These are phyloP conservation scores for Nannizziopsis arthrosporioides DNA, from an alignment of 2,329 filamentous ascomycete genomes.

Conservation along the genomic window DNA sequence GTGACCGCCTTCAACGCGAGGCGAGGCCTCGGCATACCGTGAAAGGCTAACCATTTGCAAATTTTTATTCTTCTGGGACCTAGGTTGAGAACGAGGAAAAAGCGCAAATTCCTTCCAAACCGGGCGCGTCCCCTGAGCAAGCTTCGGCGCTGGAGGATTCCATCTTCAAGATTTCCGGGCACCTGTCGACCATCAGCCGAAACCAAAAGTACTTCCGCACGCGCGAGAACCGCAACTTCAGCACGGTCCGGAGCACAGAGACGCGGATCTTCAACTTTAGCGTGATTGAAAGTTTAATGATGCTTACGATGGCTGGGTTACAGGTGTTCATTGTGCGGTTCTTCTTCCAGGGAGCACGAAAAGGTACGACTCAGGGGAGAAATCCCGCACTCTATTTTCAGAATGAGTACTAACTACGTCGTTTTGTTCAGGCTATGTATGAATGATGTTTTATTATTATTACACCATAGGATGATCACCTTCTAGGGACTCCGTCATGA, in stretches of 20 bases:
- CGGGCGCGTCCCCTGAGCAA: constrained; percentile 79
- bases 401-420: constrained; percentile 5
- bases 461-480: not conserved
- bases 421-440: constrained; percentile 11
- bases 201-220: constrained; percentile 99
- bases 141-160: constrained; percentile 82
- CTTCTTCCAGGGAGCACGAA: constrained; percentile 87
- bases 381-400: not conserved
- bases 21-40: not conserved
- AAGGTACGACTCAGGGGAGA: constrained; percentile 38
- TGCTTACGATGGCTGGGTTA: constrained; percentile 86
- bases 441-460: not conserved
- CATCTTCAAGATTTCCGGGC: constrained; percentile 85
- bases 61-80: constrained; percentile 1
- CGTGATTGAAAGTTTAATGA: constrained; percentile 80
- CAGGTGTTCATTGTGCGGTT: constrained; percentile 97
- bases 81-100: constrained; percentile 85
- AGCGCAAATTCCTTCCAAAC: constrained; percentile 73
- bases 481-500: no score
- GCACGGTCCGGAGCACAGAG: constrained; percentile 93
- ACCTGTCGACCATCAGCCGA: constrained; percentile 83
- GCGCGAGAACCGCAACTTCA: constrained; percentile 96
- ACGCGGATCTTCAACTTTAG: constrained; percentile 94
- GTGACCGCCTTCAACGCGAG: not conserved
- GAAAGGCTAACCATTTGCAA: not conserved